A percentile compares a stretch with the other conserved stretches of the same genome.
These are phyloP conservation scores for Cystofilobasidium macerans DNA, from an alignment of 768 basidiomycete genomes.

Conservation along the genomic window DNA sequence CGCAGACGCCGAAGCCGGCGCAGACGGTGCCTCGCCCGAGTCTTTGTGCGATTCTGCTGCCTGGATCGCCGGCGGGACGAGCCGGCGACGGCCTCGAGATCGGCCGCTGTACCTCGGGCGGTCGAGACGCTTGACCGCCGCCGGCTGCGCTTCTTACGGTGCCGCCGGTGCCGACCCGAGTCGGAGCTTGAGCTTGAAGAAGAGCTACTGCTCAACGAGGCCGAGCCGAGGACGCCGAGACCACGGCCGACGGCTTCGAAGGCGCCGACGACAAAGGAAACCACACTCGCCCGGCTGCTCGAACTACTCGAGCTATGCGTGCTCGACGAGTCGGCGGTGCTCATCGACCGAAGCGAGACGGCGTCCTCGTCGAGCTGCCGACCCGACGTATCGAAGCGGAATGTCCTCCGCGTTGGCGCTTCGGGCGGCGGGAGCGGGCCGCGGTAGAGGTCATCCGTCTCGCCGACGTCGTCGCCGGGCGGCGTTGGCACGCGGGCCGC, in stretches of 20 bases:
- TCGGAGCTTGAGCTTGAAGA: not conserved
- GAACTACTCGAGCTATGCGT: conserved; percentile 7
- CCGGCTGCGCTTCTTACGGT: not conserved
- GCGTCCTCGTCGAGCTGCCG: conserved; percentile 25
- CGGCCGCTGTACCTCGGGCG: not conserved
- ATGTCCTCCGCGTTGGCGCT: conserved; percentile 7
- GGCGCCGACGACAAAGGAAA: conserved; percentile 12
- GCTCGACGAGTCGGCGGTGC: conserved; percentile 9
- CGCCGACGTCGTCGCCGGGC: conserved; percentile 5
- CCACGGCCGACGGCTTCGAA: conserved; percentile 22
- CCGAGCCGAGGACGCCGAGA: conserved; percentile 16
- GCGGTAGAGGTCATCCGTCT: conserved; percentile 21
- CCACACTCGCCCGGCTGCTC: not conserved
- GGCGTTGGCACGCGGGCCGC: not conserved
- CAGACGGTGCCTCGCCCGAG: conserved; percentile 45
- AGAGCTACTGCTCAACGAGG: conserved; percentile 6
- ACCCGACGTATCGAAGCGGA: conserved; percentile 19
- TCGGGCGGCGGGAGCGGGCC: conserved; percentile 12
- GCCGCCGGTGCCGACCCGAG: not conserved
- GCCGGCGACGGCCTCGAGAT: not conserved
- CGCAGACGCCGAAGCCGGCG: conserved; percentile 46
- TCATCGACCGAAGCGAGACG: conserved; percentile 18
- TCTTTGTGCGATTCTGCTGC: conserved; percentile 24
- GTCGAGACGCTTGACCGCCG: conserved; percentile 2
- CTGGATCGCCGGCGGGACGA: not conserved